Percentiles rank a stretch among this genome's conserved stretches.
These are phyloP conservation scores for Xenoacremonium recifei DNA, from an alignment of 2,329 filamentous ascomycete genomes.

Conservation along the genomic window DNA sequence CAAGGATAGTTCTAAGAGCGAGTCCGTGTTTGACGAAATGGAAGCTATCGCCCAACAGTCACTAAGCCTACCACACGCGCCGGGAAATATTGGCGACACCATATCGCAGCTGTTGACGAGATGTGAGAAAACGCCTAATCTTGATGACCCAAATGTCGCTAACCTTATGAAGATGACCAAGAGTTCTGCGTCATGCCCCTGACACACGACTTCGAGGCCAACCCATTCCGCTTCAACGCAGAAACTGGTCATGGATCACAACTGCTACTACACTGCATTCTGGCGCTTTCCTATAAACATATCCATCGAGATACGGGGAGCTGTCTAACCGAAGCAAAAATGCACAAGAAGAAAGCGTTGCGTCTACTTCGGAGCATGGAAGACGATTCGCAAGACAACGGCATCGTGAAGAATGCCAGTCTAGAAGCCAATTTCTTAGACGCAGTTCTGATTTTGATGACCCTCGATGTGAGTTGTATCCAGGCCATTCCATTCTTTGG, in stretches of 20 bases:
- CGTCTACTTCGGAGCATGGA: conserved; percentile 20
- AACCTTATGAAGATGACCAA: conserved; percentile 25
- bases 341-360: conserved; percentile 21
- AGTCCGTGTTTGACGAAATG: too few relatives aligned
- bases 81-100: background rate
- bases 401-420: background rate
- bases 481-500: too few relatives aligned
- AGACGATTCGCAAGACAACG: background rate
- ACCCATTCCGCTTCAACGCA: conserved; percentile 30
- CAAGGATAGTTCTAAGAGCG: too few relatives aligned
- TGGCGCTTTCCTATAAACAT: conserved; percentile 30
- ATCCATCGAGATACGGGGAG: conserved; percentile 24
- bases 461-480: conserved; percentile 31
- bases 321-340: conserved; percentile 18
- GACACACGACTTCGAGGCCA: conserved; percentile 29
- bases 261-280: conserved; percentile 30
- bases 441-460: conserved; percentile 30
- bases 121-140: conserved; percentile 1
- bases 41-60: background rate
- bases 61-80: background rate
- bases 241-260: conserved; percentile 21
- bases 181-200: conserved; percentile 34
- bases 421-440: conserved; percentile 22
- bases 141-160: background rate
- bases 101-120: conserved; percentile 6